Conservation (phyloP, 352 stramenopile genomes). For the Elongisporangium undulatum region DNA sequence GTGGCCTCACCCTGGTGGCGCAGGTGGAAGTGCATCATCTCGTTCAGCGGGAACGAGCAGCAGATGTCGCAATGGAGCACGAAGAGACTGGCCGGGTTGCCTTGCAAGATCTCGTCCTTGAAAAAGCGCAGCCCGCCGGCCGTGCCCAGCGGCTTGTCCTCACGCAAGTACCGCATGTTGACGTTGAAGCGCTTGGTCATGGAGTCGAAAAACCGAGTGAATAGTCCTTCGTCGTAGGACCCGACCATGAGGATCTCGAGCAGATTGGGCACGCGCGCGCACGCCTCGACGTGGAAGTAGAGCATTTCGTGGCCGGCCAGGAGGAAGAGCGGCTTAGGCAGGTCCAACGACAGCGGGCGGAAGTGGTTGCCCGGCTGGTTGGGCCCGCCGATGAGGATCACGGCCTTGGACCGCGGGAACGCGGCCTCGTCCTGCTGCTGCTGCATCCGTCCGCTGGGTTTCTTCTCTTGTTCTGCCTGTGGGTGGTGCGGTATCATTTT, state of each 20-base stretch:
- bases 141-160: slow-evolving; percentile 79
- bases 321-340: slow-evolving; percentile 86
- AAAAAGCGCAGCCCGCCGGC: slow-evolving; percentile 83
- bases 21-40: slow-evolving; percentile 89
- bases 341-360: slow-evolving; percentile 78
- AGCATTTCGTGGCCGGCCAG: slow-evolving; percentile 85
- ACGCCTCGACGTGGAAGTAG: slow-evolving; percentile 88
- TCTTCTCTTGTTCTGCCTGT: background rate
- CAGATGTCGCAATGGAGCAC: slow-evolving; percentile 87
- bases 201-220: slow-evolving; percentile 86
- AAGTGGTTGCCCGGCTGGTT: slow-evolving; percentile 88
- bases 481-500: background rate
- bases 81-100: slow-evolving; percentile 65
- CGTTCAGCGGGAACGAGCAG: slow-evolving; percentile 82
- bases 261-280: slow-evolving; percentile 73
- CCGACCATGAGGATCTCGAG: slow-evolving; percentile 88
- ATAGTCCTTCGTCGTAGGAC: slow-evolving; percentile 86
- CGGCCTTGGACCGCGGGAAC: slow-evolving; percentile 79
- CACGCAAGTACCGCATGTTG: slow-evolving; percentile 78
- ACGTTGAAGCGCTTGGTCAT: slow-evolving; percentile 81
- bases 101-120: slow-evolving; percentile 77
- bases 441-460: background rate
- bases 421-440: slow-evolving; percentile 27
- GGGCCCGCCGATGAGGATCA: slow-evolving; percentile 84
- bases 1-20: slow-evolving; percentile 68